A percentile compares a stretch with the other conserved stretches of the same genome.
Evolutionary conservation across 148 eudicot species (phyloP).

Genomic region (Chenopodium quinoa): DNA sequence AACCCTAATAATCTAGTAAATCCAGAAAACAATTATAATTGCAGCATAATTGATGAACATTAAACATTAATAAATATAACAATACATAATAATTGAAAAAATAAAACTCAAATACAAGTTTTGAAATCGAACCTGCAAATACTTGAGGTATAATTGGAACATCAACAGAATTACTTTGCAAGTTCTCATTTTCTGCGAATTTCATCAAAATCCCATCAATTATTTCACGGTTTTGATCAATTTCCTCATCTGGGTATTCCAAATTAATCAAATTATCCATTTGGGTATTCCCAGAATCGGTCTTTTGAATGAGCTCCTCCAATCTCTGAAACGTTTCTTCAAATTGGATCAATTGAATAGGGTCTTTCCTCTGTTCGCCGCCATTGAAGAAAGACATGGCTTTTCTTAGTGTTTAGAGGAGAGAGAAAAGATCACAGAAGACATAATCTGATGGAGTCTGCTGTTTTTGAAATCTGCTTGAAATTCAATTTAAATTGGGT

Average conservation of each 20-base stretch:
- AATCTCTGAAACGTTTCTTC: slow-evolving; percentile 11
- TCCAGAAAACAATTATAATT: not conserved
- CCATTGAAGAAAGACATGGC: slow-evolving; percentile 1
- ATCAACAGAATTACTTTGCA: slow-evolving; percentile 16
- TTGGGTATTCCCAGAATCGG: slow-evolving; percentile 40
- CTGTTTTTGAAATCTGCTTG: too few species aligned
- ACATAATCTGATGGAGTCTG: not conserved
- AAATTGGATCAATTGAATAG: not conserved
- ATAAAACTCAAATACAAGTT: slow-evolving; percentile 18
- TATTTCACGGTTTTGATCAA: slow-evolving; percentile 20
- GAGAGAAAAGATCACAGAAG: not conserved
- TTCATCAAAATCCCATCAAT: slow-evolving; percentile 29
- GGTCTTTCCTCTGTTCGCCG: not conserved
- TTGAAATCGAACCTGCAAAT: slow-evolving; percentile 28
- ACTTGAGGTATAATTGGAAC: slow-evolving; percentile 24
- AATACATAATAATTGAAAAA: not conserved
- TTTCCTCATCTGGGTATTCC: slow-evolving; percentile 35
- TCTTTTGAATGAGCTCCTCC: slow-evolving; percentile 45
- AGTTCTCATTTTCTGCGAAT: slow-evolving; percentile 15
- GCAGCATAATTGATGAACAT: not conserved
- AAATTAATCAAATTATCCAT: slow-evolving; percentile 21
- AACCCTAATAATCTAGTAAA: not conserved
- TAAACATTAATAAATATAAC: not conserved
- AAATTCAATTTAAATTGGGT: too few species aligned
- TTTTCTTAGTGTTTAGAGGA: not conserved